Percentiles rank a stretch among this genome's conserved stretches.
Conservation (phyloP, 345 rosid genomes). For the Stellera chamaejasme region DNA sequence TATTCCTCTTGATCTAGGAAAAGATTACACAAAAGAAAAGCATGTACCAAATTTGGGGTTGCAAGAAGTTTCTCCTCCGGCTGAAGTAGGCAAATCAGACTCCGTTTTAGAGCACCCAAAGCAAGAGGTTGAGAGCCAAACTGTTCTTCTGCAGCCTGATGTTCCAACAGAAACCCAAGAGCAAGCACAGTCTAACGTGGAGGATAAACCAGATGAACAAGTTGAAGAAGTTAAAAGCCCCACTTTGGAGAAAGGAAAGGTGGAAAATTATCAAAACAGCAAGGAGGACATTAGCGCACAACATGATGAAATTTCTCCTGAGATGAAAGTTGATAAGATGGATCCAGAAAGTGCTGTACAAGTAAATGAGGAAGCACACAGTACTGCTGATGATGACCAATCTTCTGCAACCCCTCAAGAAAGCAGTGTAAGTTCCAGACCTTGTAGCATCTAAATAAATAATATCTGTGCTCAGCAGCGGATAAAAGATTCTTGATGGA, state of each 20-base stretch:
- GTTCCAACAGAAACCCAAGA: conserved; percentile 17
- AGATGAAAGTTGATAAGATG: conserved; percentile 20
- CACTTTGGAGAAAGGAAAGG: conserved; percentile 22
- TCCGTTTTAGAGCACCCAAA: conserved; percentile 19
- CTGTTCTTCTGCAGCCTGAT: conserved; percentile 26
- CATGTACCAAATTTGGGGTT: conserved; percentile 16
- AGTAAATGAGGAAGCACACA: conserved; percentile 30
- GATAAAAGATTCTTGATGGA: conserved; percentile 18
- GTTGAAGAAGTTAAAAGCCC: conserved; percentile 24
- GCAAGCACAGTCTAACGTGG: conserved; percentile 18
- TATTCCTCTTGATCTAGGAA: conserved; percentile 16
- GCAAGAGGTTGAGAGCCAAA: conserved; percentile 25
- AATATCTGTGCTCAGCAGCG: conserved; percentile 23
- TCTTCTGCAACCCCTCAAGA: conserved; percentile 19
- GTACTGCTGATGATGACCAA: conserved; percentile 14
- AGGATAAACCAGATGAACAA: conserved; percentile 26
- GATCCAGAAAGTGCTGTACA: conserved; percentile 25
- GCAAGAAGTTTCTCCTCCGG: conserved; percentile 23
- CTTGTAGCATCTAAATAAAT: conserved; percentile 11
- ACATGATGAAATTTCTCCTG: conserved; percentile 21
- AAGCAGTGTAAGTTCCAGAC: conserved; percentile 11
- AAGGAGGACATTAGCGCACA: conserved; percentile 21
- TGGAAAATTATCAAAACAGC: conserved; percentile 16
- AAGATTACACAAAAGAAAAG: conserved; percentile 20
- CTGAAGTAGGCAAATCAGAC: conserved; percentile 24